These are phyloP conservation scores for Metarhizium anisopliae DNA, from an alignment of 2,329 filamentous ascomycete genomes.

Conservation along the genomic window DNA sequence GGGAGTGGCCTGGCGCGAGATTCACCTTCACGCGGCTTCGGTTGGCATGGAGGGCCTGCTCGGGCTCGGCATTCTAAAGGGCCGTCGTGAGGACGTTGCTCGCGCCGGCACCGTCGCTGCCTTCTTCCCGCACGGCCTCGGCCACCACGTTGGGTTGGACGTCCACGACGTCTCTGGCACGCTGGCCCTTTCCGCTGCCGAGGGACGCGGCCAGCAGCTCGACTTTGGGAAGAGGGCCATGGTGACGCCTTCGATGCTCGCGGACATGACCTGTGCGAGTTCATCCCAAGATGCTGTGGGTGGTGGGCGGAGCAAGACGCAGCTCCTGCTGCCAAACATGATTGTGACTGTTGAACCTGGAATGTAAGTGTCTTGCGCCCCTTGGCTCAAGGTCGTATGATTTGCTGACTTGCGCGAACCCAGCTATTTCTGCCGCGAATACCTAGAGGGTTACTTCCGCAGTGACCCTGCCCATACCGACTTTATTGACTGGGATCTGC, in stretches of 20 bases:
- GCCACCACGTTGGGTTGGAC: conserved; percentile 58
- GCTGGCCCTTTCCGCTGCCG: conserved; percentile 22
- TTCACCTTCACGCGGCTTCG: conserved; percentile 64
- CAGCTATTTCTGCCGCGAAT: conserved; percentile 67
- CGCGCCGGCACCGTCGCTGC: conserved; percentile 44
- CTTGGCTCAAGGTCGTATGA: background rate
- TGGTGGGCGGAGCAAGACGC: conserved; percentile 18
- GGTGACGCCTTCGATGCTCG: conserved; percentile 27
- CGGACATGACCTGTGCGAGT: conserved; percentile 4
- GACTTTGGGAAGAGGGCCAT: conserved; percentile 32
- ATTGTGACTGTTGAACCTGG: conserved; percentile 76
- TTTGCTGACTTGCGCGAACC: background rate
- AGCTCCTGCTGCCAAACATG: conserved; percentile 49
- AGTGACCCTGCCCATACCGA: conserved; percentile 46
- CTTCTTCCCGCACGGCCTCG: conserved; percentile 59
- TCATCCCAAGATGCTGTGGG: conserved; percentile 8
- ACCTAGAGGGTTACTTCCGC: conserved; percentile 62
- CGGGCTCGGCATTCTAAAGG: conserved; percentile 60
- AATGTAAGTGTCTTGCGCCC: conserved; percentile 33
- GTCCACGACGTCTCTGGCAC: conserved; percentile 48
- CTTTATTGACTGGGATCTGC: conserved; percentile 55
- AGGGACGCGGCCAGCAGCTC: conserved; percentile 17
- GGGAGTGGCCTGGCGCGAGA: conserved; percentile 59
- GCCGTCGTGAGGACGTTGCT: conserved; percentile 48
- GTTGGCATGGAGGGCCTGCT: conserved; percentile 66